Evolutionary conservation across 352 stramenopile genomes (phyloP), one percentile per base, ranked within the genome.

Genomic region (Globisporangium nagaii): DNA sequence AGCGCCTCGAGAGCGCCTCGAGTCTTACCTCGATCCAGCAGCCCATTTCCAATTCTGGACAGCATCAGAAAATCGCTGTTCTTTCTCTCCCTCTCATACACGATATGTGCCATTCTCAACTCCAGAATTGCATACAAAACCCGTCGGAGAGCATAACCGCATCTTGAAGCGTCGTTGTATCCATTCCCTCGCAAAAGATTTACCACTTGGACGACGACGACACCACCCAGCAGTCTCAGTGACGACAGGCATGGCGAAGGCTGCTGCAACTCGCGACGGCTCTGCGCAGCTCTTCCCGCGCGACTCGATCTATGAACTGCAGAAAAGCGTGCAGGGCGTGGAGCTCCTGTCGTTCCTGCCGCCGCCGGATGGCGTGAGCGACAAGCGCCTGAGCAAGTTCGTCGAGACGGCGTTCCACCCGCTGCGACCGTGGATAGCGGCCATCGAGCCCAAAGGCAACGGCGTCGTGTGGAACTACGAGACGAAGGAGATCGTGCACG

Each of bases 381-480:
- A 86, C n/a, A 92, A 93, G 63, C 85, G 85, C 41, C 65, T 71
- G 22, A 88, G 75, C 49, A 77, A 78, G 19, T 67, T 88, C 17
- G 76, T 72, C n/a, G 78, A 88, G 27, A 68, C 73, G 4, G 59
- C 71, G 17, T 87, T 88, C 46, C 80, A 93, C 47, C 65, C 75
- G 7, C 58, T 84, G 22, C 78, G 78, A 8, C 74, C 76, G 13
- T 93, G 83, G 83, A 53, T 88, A 32, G 80, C 79, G 9, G 74
- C 74, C 2, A 67, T 90, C 42, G 83, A 93, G 31, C 55, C 69
- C 11, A 90, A 84, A 45, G 78, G 82, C 5, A 60, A 50, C 11
- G 76, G 76, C 0, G 19, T 86, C 20, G 75, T 90, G 1, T 91
- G 80, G 83, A 80, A 90, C 66, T 86, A 83, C 22, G 77, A 90